Percentiles rank a stretch among this genome's conserved stretches.
Evolutionary conservation across 768 basidiomycete species (phyloP).

Genomic region (Auricularia heimuer): DNA sequence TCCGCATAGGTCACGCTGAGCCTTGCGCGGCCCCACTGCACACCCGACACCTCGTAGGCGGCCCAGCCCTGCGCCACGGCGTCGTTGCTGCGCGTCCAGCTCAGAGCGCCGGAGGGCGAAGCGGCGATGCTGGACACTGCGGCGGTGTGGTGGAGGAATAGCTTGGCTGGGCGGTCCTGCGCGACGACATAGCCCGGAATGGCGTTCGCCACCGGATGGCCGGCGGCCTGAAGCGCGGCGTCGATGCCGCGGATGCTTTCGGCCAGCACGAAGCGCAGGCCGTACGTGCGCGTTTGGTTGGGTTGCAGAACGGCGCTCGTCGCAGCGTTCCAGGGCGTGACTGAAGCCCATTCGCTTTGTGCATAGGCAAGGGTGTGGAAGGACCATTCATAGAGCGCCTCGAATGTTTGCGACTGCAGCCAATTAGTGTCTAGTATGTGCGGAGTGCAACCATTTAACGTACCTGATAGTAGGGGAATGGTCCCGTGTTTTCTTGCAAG

Average conservation of each 20-base stretch:
- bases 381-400: slow-evolving; percentile 50
- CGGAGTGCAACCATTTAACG: not conserved
- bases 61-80: slow-evolving; percentile 32
- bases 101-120: slow-evolving; percentile 36
- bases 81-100: slow-evolving; percentile 36
- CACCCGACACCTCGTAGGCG: slow-evolving; percentile 33
- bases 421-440: not conserved
- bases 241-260: slow-evolving; percentile 43
- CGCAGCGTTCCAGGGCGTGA: slow-evolving; percentile 46
- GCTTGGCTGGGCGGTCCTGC: slow-evolving; percentile 37
- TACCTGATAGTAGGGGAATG: slow-evolving; percentile 30
- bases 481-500: slow-evolving; percentile 38
- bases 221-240: slow-evolving; percentile 28
- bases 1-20: slow-evolving; percentile 41
- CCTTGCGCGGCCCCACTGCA: slow-evolving; percentile 38
- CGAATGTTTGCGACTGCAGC: slow-evolving; percentile 46
- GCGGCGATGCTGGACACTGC: slow-evolving; percentile 34
- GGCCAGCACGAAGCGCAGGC: slow-evolving; percentile 41
- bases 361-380: slow-evolving; percentile 50
- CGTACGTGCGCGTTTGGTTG: slow-evolving; percentile 41
- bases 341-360: slow-evolving; percentile 41
- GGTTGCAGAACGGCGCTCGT: slow-evolving; percentile 38
- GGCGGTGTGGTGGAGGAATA: slow-evolving; percentile 39
- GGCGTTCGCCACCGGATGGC: slow-evolving; percentile 40
- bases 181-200: slow-evolving; percentile 46